These are phyloP conservation scores for Trichocladium uniseriatum DNA, from an alignment of 495 filamentous ascomycete genomes.

Conservation along the genomic window DNA sequence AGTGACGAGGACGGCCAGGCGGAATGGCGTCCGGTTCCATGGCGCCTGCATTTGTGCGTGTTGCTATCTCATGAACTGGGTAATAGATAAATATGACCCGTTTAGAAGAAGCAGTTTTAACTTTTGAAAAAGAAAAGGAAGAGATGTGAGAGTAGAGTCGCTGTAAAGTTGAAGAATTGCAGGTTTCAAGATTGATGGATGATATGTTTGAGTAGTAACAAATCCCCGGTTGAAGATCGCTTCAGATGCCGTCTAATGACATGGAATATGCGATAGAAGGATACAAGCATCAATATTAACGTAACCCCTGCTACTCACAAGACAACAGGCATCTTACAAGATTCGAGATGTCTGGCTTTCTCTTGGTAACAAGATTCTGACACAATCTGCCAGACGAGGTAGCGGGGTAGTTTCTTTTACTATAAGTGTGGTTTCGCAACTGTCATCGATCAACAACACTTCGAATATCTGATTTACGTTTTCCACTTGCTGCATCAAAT, in stretches of 20 bases:
- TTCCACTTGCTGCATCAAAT: too few species aligned
- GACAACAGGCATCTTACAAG: too few species aligned
- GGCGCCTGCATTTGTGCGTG: slow-evolving; percentile 3
- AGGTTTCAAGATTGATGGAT: neutral
- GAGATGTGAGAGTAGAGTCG: neutral
- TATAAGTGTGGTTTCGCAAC: too few species aligned
- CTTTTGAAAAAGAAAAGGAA: too few species aligned
- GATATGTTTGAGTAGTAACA: neutral
- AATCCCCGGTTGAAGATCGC: neutral
- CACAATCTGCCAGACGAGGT: too few species aligned
- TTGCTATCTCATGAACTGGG: neutral
- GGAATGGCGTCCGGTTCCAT: slow-evolving; percentile 7
- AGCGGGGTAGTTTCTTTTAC: too few species aligned
- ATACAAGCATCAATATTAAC: neutral
- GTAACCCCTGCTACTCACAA: too few species aligned
- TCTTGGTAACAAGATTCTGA: too few species aligned
- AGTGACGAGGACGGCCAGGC: neutral
- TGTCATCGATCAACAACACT: too few species aligned
- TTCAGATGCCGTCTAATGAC: neutral
- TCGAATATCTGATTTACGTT: too few species aligned
- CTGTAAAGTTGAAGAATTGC: neutral
- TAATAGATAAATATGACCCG: neutral
- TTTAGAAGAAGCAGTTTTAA: too few species aligned
- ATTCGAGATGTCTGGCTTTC: too few species aligned
- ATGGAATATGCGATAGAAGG: neutral